phyloP scores from a whole-genome alignment of 2,329 filamentous ascomycete species.

The Talaromyces funiculosus region DNA sequence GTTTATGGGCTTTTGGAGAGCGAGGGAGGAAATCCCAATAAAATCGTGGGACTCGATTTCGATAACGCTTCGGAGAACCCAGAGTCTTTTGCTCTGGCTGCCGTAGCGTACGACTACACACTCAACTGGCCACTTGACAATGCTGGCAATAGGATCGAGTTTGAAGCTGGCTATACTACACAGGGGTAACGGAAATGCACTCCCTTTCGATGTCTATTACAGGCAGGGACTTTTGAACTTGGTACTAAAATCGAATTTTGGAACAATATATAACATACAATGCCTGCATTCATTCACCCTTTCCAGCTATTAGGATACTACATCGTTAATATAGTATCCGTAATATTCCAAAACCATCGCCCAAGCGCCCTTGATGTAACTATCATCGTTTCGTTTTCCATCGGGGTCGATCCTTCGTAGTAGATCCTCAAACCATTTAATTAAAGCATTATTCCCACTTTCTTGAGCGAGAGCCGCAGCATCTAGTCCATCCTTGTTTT shows the following conservation, averaged over 20 bases:
- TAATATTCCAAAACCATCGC: not conserved
- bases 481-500: not conserved
- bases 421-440: not conserved
- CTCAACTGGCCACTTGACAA: conserved; percentile 1
- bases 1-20: not conserved
- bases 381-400: not conserved
- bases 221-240: not conserved
- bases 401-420: not conserved
- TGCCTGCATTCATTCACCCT: not conserved
- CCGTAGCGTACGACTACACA: conserved; percentile 1
- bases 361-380: not conserved
- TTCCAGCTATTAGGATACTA: not conserved
- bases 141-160: conserved; percentile 2
- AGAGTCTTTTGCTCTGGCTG: conserved; percentile 2
- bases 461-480: conserved; percentile 2
- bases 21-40: conserved; percentile 2
- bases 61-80: conserved; percentile 1
- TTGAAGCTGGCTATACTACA: conserved; percentile 3
- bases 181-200: not conserved
- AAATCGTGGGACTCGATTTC: conserved; percentile 1
- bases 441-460: conserved; percentile 1
- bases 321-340: not conserved
- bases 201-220: not conserved
- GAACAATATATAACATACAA: conserved; percentile 3
- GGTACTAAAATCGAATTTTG: not conserved